Base-by-base conservation (phyloP, 495 filamentous ascomycete genomes). In the Aspergillus haitiensis region DNA sequence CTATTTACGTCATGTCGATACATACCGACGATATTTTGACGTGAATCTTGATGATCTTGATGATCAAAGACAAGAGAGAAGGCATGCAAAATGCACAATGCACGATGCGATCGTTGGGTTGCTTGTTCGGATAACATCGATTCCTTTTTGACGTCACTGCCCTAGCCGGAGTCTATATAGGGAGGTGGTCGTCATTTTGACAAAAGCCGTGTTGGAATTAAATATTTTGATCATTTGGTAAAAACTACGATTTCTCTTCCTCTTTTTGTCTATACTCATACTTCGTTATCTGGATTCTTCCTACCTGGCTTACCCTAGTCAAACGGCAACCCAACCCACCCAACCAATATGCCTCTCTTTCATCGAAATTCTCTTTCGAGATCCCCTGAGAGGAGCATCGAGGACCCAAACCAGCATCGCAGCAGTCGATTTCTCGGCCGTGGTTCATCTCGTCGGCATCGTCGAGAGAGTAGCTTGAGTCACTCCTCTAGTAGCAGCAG, bases 271-370 rank as follows among this genome's bases (percentile, higher is more conserved):
- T 10, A 40, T 40, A 40, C 9, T 11, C 37, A 40, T 11, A 40
- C 10, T n/a, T 40, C 1, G 36, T 61, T 40, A 27, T 27, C 21
- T 27, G 1, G 21, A 27, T 3, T n/a, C 40, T 21, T 11, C 12
- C 21, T 13, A 15, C 21, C 21, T 27, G 21, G 46, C n/a, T n/a
- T 45, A 45, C 31, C n/a, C n/a, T n/a, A n/a, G n/a, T n/a, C n/a
- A n/a, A n/a, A n/a, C n/a, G n/a, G n/a, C n/a, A 12, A 53, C 15
- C 51, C 59, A 34, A 63, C 39, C 16, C 15, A 45, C 39, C 8
- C 21, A 45, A 16, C 46, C 50, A 65, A 62, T 13, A 71, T 71
- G 69, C 67, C 69, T 36, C 56, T 74, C 60, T 74, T 74, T 53
- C 64, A 67, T 36, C 71, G 64, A 39, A 54, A 64, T 51, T 69